Percentiles rank a stretch among this genome's conserved stretches.
Evolutionary conservation across 2,329 filamentous ascomycete genomes (phyloP).

Genomic region (Aspergillus fijiensis): DNA sequence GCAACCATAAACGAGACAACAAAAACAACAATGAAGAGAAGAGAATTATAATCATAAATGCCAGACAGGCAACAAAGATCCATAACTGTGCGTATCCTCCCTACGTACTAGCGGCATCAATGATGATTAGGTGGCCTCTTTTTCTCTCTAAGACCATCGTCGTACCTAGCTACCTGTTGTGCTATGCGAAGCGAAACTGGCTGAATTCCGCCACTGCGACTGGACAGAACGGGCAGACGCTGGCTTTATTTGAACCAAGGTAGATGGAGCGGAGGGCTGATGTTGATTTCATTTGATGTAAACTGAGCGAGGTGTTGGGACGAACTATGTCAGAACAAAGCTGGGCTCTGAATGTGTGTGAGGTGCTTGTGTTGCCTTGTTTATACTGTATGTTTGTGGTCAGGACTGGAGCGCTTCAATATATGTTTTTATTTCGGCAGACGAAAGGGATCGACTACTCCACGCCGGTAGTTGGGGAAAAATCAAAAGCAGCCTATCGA

Average conservation of each 20-base stretch:
- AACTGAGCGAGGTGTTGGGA: background rate
- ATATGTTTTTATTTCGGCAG: background rate
- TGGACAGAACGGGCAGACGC: constrained; percentile 13
- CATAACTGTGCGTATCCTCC: too few species aligned
- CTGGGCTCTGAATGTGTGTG: background rate
- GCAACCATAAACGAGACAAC: too few species aligned
- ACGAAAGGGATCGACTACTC: background rate
- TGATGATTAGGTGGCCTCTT: background rate
- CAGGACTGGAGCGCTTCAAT: background rate
- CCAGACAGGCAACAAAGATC: too few species aligned
- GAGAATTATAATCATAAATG: too few species aligned
- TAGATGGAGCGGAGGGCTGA: background rate
- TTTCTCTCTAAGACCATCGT: background rate
- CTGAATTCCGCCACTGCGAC: constrained; percentile 10
- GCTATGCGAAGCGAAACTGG: constrained; percentile 9
- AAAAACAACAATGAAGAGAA: too few species aligned
- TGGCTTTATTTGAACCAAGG: constrained; percentile 2
- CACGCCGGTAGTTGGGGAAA: background rate
- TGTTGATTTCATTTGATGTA: constrained; percentile 18
- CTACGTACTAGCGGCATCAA: too few species aligned
- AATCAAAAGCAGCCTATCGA: background rate
- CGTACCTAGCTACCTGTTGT: background rate
- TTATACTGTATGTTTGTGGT: background rate
- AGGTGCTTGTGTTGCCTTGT: background rate
- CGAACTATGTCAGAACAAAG: background rate